Conservation (phyloP, 2,329 filamentous ascomycete species). For the Tolypocladium sp. region DNA sequence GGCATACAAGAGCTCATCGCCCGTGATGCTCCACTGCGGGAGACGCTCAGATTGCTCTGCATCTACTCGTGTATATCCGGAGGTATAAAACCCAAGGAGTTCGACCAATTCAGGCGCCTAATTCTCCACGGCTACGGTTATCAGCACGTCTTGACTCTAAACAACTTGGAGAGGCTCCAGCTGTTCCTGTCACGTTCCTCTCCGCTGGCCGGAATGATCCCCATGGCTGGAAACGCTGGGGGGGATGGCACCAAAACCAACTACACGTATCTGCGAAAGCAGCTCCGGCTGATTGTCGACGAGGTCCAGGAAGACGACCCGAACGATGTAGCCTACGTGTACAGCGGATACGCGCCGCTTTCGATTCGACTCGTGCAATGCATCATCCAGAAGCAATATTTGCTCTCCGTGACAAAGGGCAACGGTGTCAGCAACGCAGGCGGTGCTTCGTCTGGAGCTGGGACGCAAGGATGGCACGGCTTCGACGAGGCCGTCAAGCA, state of each 20-base stretch:
- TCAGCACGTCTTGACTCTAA: conserved; percentile 84
- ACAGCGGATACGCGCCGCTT: conserved; percentile 91
- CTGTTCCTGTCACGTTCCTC: conserved; percentile 72
- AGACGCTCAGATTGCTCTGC: conserved; percentile 76
- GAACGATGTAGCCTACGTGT: conserved; percentile 94
- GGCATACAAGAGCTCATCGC: conserved; percentile 92
- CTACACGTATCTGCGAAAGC: conserved; percentile 79
- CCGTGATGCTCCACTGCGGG: conserved; percentile 70
- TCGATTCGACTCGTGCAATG: conserved; percentile 88
- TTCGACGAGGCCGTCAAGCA: conserved; percentile 91
- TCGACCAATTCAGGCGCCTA: conserved; percentile 80
- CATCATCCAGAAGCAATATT: conserved; percentile 80
- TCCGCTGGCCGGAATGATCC: conserved; percentile 71
- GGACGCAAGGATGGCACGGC: conserved; percentile 77
- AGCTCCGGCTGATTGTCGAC: conserved; percentile 82
- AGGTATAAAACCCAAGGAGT: conserved; percentile 79
- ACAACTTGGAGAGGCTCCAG: conserved; percentile 81
- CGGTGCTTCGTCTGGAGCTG: conserved; percentile 34
- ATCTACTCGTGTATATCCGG: conserved; percentile 86
- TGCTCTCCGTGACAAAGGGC: conserved; percentile 62
- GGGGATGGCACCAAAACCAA: conserved; percentile 68
- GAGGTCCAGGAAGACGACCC: conserved; percentile 94
- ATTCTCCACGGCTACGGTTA: conserved; percentile 91
- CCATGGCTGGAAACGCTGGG: conserved; percentile 51
- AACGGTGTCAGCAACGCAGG: conserved; percentile 28